A percentile compares a stretch with the other conserved stretches of the same genome.
These are phyloP conservation scores for Gastrolobium villosum DNA, from an alignment of 306 rosid genomes.

Conservation along the genomic window DNA sequence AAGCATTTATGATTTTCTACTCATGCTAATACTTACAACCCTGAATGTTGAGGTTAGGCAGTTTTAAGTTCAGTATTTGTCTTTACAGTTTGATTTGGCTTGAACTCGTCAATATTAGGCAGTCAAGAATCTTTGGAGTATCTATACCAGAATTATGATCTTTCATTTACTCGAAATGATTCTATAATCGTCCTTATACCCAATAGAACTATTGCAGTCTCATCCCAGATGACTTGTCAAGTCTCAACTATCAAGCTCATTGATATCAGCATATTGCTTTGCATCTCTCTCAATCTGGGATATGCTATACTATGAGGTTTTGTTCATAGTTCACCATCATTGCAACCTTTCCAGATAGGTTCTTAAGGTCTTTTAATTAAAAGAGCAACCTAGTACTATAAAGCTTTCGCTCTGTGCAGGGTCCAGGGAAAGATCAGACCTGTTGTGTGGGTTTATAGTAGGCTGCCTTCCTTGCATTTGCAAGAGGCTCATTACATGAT, in stretches of 20 bases:
- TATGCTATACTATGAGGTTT: neutral
- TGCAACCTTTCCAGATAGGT: neutral
- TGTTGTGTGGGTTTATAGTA: neutral
- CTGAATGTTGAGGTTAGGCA: neutral
- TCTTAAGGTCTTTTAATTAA: neutral
- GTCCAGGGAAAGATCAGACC: neutral
- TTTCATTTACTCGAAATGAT: neutral
- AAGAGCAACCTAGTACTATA: neutral
- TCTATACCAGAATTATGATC: neutral
- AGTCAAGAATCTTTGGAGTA: neutral
- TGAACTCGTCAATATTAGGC: conserved; percentile 4
- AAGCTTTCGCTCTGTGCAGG: neutral
- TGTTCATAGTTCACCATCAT: neutral
- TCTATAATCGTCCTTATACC: neutral
- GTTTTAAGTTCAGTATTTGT: neutral
- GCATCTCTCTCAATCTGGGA: neutral
- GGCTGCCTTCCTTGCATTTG: neutral
- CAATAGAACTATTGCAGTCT: neutral
- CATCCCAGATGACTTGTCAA: conserved; percentile 12
- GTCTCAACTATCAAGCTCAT: neutral
- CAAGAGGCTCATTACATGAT: neutral
- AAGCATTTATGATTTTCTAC: conserved; percentile 22
- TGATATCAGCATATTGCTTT: neutral
- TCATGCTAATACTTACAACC: conserved; percentile 13
- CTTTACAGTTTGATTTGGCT: neutral